phyloP scores from a whole-genome alignment of 192 early-diverging fungal species.

The Funneliformis geosporum region DNA sequence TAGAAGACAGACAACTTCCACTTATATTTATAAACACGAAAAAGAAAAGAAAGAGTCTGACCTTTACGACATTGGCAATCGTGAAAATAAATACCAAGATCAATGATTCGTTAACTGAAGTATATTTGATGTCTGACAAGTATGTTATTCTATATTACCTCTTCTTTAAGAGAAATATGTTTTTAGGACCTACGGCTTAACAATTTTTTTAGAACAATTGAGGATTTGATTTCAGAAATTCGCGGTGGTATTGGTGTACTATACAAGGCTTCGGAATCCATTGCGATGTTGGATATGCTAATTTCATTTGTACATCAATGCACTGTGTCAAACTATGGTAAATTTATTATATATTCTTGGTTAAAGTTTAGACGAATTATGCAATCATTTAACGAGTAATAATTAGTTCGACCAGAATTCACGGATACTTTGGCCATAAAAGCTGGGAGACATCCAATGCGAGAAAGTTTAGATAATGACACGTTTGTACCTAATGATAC shows the following conservation, averaged over 20 bases:
- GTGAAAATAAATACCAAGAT: constrained; percentile 82
- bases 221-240: constrained; percentile 54
- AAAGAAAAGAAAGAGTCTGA: constrained; percentile 59
- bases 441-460: constrained; percentile 73
- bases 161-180: background rate
- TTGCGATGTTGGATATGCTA: constrained; percentile 81
- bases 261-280: constrained; percentile 71
- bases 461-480: constrained; percentile 52
- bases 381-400: background rate
- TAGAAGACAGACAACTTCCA: constrained; percentile 52
- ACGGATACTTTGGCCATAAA: constrained; percentile 77
- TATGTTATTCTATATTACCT: constrained; percentile 34
- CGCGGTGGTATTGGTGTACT: constrained; percentile 59
- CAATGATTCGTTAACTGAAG: constrained; percentile 77
- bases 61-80: constrained; percentile 79
- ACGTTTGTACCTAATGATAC: constrained; percentile 74
- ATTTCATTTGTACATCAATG: constrained; percentile 71
- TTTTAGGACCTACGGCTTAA: too few relatives aligned
- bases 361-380: background rate
- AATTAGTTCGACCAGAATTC: constrained; percentile 72
- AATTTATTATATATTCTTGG: constrained; percentile 17
- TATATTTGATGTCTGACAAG: constrained; percentile 80
- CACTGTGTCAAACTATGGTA: constrained; percentile 57
- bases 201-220: constrained; percentile 43
- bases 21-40: constrained; percentile 73